A percentile compares a stretch with the other conserved stretches of the same genome.
Conservation (phyloP, 352 stramenopile species). For the Phytophthora europaea region DNA sequence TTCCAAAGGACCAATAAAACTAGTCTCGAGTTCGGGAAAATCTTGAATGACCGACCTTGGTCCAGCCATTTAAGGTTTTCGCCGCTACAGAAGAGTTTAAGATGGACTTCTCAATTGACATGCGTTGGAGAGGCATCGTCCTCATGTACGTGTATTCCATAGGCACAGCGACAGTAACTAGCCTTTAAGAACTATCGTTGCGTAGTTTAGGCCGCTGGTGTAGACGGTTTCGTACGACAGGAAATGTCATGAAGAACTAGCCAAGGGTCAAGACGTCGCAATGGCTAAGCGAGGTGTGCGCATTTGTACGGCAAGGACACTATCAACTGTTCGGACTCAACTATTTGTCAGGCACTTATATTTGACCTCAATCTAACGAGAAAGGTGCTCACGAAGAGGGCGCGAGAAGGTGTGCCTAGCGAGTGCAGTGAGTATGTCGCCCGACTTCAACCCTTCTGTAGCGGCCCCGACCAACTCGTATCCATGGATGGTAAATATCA, state of each 20-base stretch:
- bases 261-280: not conserved
- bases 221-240: conserved; percentile 3
- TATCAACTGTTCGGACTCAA: too few relatives aligned
- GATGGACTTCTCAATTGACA: conserved; percentile 25
- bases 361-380: too few relatives aligned
- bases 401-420: too few relatives aligned
- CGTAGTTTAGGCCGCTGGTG: conserved; percentile 20
- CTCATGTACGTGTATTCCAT: conserved; percentile 22
- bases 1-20: too few relatives aligned
- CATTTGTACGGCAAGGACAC: conserved; percentile 9
- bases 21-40: too few relatives aligned
- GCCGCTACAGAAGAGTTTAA: conserved; percentile 6
- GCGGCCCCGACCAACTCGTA: too few relatives aligned
- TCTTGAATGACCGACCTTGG: too few relatives aligned
- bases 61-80: not conserved
- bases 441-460: too few relatives aligned
- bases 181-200: not conserved
- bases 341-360: too few relatives aligned
- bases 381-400: too few relatives aligned
- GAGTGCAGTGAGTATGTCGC: too few relatives aligned
- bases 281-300: conserved; percentile 5
- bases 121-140: conserved; percentile 15
- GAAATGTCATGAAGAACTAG: conserved; percentile 7
- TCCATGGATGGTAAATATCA: too few relatives aligned
- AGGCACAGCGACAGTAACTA: conserved; percentile 1